These are phyloP conservation scores for Hansfordia pulvinata DNA, from an alignment of 2,329 filamentous ascomycete species.

Conservation along the genomic window DNA sequence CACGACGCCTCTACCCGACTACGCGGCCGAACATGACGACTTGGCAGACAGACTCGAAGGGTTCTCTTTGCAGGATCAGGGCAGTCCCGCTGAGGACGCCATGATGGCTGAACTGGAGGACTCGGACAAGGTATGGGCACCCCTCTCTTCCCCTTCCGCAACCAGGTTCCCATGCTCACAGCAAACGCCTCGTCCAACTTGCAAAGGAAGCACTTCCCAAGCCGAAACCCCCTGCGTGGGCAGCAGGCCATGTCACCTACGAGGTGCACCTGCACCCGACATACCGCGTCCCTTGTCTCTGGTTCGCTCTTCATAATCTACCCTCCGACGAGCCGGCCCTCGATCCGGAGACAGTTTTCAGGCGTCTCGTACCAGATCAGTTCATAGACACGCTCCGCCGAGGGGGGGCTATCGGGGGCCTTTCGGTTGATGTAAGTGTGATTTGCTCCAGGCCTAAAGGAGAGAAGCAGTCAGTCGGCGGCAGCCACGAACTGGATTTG, in stretches of 20 bases:
- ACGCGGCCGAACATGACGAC: constrained; percentile 24
- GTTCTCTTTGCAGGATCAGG: constrained; percentile 26
- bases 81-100: constrained; percentile 18
- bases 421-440: constrained; percentile 61
- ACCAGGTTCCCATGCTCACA: not conserved
- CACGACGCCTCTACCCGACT: constrained; percentile 33
- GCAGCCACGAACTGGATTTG: too few relatives aligned
- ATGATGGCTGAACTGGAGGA: constrained; percentile 37
- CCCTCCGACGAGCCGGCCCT: constrained; percentile 41
- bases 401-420: constrained; percentile 54
- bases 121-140: constrained; percentile 30
- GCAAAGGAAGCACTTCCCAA: constrained; percentile 26
- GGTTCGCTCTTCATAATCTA: constrained; percentile 54
- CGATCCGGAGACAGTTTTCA: constrained; percentile 56
- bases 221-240: constrained; percentile 12
- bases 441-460: too few relatives aligned
- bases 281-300: constrained; percentile 63
- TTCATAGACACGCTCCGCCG: constrained; percentile 47
- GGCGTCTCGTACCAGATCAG: constrained; percentile 53
- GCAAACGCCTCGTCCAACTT: constrained; percentile 1
- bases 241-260: constrained; percentile 45
- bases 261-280: constrained; percentile 64
- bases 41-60: constrained; percentile 30
- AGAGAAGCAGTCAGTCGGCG: too few relatives aligned
- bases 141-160: not conserved